phyloP scores from a whole-genome alignment of 768 basidiomycete genomes.

The Clitopilus passeckerianus region DNA sequence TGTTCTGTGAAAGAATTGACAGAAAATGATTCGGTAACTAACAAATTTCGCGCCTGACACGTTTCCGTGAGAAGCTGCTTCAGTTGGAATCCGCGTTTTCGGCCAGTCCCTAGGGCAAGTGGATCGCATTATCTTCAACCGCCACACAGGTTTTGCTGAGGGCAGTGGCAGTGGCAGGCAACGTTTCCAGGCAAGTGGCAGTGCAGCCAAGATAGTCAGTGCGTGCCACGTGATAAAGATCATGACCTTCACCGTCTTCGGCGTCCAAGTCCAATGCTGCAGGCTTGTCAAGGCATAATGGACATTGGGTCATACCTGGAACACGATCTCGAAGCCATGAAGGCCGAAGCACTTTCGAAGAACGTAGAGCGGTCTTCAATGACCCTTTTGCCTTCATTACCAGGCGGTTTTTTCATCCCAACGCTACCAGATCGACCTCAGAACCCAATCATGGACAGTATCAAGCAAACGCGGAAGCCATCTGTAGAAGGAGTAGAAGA shows the following conservation, averaged over 20 bases:
- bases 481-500: constrained; percentile 8
- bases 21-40: too few species aligned
- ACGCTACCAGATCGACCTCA: constrained; percentile 67
- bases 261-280: constrained; percentile 29
- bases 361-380: not conserved
- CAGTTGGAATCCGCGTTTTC: too few species aligned
- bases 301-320: not conserved
- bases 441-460: constrained; percentile 66
- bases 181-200: too few species aligned
- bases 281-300: not conserved
- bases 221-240: too few species aligned
- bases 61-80: too few species aligned
- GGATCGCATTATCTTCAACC: not conserved
- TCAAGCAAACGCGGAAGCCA: constrained; percentile 23
- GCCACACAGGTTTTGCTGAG: not conserved
- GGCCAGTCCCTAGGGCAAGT: too few species aligned
- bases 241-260: constrained; percentile 9
- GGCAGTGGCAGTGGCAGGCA: too few species aligned
- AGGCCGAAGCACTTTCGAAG: not conserved
- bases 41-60: too few species aligned
- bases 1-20: too few species aligned
- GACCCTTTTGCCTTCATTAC: not conserved
- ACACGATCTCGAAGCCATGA: not conserved
- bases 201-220: too few species aligned
- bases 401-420: constrained; percentile 53